Percentiles rank a stretch among this genome's conserved stretches.
Conservation (phyloP, 495 filamentous ascomycete genomes). For the Aspergillus asperescens region DNA sequence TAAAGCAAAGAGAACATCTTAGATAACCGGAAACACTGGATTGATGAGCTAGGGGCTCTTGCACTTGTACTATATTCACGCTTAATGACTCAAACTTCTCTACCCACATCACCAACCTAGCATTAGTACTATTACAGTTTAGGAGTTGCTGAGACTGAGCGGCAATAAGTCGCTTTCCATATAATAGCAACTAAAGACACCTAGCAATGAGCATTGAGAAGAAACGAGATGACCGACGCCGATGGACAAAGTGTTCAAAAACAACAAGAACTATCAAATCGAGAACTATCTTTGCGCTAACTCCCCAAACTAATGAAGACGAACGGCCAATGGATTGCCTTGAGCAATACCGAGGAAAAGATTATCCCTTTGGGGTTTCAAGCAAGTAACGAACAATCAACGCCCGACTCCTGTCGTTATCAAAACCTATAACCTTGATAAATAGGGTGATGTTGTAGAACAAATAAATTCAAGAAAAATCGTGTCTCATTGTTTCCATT, state of each 20-base stretch:
- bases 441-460: constrained; percentile 12
- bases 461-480: constrained; percentile 23
- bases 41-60: neutral
- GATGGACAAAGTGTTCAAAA: neutral
- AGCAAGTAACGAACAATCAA: constrained; percentile 16
- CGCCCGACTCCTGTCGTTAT: constrained; percentile 15
- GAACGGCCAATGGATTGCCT: neutral
- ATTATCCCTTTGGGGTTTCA: constrained; percentile 12
- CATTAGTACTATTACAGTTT: constrained; percentile 7
- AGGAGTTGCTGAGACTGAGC: neutral
- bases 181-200: neutral
- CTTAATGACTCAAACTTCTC: constrained; percentile 13
- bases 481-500: constrained; percentile 53
- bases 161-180: neutral
- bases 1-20: neutral
- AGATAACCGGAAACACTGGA: neutral
- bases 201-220: neutral
- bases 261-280: neutral
- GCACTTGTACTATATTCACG: constrained; percentile 16
- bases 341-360: constrained; percentile 10
- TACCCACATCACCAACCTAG: neutral
- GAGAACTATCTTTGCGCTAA: constrained; percentile 1
- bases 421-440: constrained; percentile 8
- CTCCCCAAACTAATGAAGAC: neutral
- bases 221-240: neutral